These are phyloP conservation scores for Penicillium palitans DNA, from an alignment of 2,329 filamentous ascomycete genomes.

Conservation along the genomic window DNA sequence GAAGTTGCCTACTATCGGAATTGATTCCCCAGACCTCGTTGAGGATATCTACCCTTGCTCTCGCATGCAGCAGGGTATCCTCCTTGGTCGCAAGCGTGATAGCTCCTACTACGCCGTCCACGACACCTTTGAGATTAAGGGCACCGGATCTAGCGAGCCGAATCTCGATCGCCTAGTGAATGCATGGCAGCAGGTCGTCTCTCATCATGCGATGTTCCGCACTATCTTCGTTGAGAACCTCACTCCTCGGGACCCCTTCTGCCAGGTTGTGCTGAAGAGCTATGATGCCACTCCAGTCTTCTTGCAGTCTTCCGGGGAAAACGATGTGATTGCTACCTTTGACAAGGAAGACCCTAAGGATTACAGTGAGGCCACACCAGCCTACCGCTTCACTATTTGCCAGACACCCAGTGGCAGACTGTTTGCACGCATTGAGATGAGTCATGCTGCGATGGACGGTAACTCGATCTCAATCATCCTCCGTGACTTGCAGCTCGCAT, in stretches of 20 bases:
- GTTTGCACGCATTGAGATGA: slow-evolving; percentile 53
- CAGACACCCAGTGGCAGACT: slow-evolving; percentile 40
- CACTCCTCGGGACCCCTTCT: slow-evolving; percentile 35
- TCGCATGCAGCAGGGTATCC: slow-evolving; percentile 40
- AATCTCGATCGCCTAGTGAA: slow-evolving; percentile 28
- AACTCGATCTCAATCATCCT: slow-evolving; percentile 52
- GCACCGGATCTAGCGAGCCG: slow-evolving; percentile 18
- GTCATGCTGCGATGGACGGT: slow-evolving; percentile 55
- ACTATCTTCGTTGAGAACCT: slow-evolving; percentile 41
- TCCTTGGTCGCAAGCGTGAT: slow-evolving; percentile 37
- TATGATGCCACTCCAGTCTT: slow-evolving; percentile 30
- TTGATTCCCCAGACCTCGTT: slow-evolving; percentile 35
- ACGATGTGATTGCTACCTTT: slow-evolving; percentile 32
- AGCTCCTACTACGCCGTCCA: slow-evolving; percentile 41
- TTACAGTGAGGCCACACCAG: slow-evolving; percentile 35
- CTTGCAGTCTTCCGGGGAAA: slow-evolving; percentile 34
- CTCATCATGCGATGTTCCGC: slow-evolving; percentile 38
- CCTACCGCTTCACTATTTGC: slow-evolving; percentile 50
- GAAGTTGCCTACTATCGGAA: slow-evolving; percentile 41
- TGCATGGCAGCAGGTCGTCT: slow-evolving; percentile 37
- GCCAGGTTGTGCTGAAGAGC: slow-evolving; percentile 37
- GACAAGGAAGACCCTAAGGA: slow-evolving; percentile 30
- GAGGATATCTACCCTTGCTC: slow-evolving; percentile 48
- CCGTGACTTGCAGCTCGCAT: slow-evolving; percentile 49
- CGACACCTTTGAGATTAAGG: slow-evolving; percentile 38